These are phyloP conservation scores for Botrytis hyacinthi DNA, from an alignment of 2,329 filamentous ascomycete genomes.

Conservation along the genomic window DNA sequence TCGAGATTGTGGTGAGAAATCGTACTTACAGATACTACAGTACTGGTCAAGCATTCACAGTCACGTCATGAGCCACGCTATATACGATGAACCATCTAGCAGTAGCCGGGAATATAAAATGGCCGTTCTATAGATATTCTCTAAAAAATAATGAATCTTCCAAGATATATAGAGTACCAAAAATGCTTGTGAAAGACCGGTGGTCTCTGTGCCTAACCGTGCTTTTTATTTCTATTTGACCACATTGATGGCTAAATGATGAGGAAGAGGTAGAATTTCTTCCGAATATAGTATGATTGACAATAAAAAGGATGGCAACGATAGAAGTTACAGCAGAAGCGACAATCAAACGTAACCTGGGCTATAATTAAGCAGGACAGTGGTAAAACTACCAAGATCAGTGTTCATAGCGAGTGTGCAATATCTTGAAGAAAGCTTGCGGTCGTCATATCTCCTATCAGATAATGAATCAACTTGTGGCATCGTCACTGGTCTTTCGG, in stretches of 20 bases:
- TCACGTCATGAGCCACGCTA: not conserved
- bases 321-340: not conserved
- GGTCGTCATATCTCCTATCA: not conserved
- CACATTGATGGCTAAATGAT: not conserved
- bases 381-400: not conserved
- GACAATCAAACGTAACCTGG: not conserved
- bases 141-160: not conserved
- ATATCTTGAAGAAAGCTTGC: not conserved
- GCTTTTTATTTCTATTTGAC: not conserved
- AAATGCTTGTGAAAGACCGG: not conserved
- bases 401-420: not conserved
- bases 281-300: accelerated
- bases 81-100: not conserved
- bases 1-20: not conserved
- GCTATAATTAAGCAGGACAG: not conserved
- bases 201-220: not conserved
- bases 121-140: not conserved
- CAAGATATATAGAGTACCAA: not conserved
- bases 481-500: not conserved
- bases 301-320: not conserved
- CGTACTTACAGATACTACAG: not conserved
- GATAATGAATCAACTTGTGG: not conserved
- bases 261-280: not conserved
- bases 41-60: not conserved
- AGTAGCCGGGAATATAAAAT: not conserved